Conservation (phyloP, 176 grass and related monocot species). For the Carex kokanica region DNA sequence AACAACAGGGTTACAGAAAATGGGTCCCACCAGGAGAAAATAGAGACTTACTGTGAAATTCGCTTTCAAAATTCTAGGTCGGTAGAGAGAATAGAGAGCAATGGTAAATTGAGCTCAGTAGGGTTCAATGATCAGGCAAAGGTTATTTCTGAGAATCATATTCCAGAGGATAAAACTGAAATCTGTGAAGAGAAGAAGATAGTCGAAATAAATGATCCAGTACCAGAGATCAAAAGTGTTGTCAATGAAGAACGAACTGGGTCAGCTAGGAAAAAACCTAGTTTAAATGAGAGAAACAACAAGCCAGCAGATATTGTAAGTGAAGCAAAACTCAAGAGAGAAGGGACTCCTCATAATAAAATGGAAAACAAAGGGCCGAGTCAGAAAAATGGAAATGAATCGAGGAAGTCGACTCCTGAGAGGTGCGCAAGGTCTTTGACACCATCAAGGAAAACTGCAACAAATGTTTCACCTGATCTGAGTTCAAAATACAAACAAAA, state of each 20-base stretch:
- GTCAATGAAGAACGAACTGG: constrained; percentile 49
- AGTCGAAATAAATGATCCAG: constrained; percentile 50
- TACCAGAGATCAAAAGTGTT: constrained; percentile 54
- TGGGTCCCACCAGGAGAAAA: constrained; percentile 15
- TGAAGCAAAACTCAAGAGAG: constrained; percentile 50
- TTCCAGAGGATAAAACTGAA: constrained; percentile 43
- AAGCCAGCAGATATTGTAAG: constrained; percentile 42
- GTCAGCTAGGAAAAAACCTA: constrained; percentile 34
- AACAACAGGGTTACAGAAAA: constrained; percentile 1
- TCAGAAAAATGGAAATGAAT: constrained; percentile 40
- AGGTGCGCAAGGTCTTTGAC: constrained; percentile 39
- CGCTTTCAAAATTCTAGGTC: constrained; percentile 3
- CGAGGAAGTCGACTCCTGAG: constrained; percentile 41
- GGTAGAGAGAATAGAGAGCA: constrained; percentile 3
- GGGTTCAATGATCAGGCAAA: constrained; percentile 40
- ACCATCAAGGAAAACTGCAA: constrained; percentile 48
- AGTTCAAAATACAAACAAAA: constrained; percentile 37
- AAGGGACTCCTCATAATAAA: constrained; percentile 50
- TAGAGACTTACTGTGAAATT: constrained; percentile 9
- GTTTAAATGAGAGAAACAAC: constrained; percentile 43
- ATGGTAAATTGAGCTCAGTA: constrained; percentile 12
- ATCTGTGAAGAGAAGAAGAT: constrained; percentile 93
- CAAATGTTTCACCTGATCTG: constrained; percentile 37
- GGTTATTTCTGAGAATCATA: constrained; percentile 49
- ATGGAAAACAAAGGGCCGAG: constrained; percentile 34